Evolutionary conservation across 2,329 filamentous ascomycete species (phyloP).

Genomic region (Colletotrichum sp.): DNA sequence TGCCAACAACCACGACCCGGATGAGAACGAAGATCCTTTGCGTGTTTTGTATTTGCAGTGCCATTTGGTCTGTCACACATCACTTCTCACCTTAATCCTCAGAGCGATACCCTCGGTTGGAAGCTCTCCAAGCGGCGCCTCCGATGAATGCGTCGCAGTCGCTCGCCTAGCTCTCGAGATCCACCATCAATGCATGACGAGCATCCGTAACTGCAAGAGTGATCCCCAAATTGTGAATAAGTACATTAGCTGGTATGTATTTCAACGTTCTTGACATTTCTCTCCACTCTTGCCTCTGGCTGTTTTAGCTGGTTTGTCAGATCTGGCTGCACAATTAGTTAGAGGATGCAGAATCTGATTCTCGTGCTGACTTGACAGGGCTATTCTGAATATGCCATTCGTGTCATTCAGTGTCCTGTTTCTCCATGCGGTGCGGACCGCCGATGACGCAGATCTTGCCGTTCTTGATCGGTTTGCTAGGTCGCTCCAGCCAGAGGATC

Average conservation of each 20-base stretch:
- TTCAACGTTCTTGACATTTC: background rate
- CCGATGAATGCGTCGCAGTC: slow-evolving; percentile 32
- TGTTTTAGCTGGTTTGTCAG: background rate
- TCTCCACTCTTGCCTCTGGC: background rate
- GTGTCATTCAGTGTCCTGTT: slow-evolving; percentile 43
- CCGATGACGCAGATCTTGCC: slow-evolving; percentile 26
- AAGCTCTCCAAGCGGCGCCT: slow-evolving; percentile 20
- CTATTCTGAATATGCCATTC: slow-evolving; percentile 39
- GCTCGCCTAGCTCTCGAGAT: slow-evolving; percentile 37
- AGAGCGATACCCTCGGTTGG: slow-evolving; percentile 24
- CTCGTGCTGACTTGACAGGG: slow-evolving; percentile 27
- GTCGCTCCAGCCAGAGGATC: slow-evolving; percentile 29
- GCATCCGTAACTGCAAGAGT: slow-evolving; percentile 26
- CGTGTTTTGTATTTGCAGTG: slow-evolving; percentile 33
- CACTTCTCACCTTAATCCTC: slow-evolving; percentile 37
- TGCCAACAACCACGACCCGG: background rate
- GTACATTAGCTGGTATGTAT: slow-evolving; percentile 39
- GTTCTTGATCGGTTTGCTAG: slow-evolving; percentile 34
- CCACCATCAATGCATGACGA: slow-evolving; percentile 36
- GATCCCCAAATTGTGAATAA: slow-evolving; percentile 33
- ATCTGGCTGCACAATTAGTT: background rate
- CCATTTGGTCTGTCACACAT: slow-evolving; percentile 38
- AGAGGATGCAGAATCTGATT: background rate
- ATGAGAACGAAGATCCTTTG: slow-evolving; percentile 25
- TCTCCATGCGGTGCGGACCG: slow-evolving; percentile 31